phyloP scores from a whole-genome alignment of 2,329 filamentous ascomycete species.

The Dactylellina sp. region DNA sequence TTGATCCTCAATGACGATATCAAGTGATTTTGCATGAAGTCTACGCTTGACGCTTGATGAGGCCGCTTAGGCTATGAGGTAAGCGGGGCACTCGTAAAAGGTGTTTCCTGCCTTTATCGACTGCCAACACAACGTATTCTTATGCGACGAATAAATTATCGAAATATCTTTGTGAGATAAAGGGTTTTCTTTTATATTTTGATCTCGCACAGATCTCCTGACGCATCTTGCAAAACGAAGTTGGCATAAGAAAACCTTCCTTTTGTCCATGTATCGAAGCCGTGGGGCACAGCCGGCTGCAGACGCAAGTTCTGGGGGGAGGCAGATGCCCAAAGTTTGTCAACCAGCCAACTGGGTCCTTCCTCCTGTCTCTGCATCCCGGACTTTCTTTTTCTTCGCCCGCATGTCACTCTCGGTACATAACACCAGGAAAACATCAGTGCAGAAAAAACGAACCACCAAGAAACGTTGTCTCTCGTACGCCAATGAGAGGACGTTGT shows the following conservation, averaged over 20 bases:
- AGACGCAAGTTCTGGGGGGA: slow-evolving; percentile 23
- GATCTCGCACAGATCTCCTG: slow-evolving; percentile 24
- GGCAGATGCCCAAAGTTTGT: slow-evolving; percentile 24
- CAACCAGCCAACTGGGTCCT: slow-evolving; percentile 39
- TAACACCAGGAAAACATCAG: slow-evolving; percentile 39
- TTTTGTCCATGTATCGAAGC: slow-evolving; percentile 25
- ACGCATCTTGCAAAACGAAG: slow-evolving; percentile 2
- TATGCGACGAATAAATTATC: slow-evolving; percentile 3
- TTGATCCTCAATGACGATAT: slow-evolving; percentile 13
- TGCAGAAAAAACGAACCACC: slow-evolving; percentile 38
- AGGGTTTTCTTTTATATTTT: too few species aligned
- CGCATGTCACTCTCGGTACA: slow-evolving; percentile 52
- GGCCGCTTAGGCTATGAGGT: slow-evolving; percentile 35
- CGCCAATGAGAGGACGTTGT: slow-evolving; percentile 19
- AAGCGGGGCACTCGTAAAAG: slow-evolving; percentile 14
- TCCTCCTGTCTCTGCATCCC: slow-evolving; percentile 11
- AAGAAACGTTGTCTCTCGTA: slow-evolving; percentile 24
- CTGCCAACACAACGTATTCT: slow-evolving; percentile 1
- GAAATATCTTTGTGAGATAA: not conserved
- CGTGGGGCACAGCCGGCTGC: slow-evolving; percentile 17
- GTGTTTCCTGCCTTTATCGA: slow-evolving; percentile 9
- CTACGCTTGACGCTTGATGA: not conserved
- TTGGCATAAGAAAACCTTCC: slow-evolving; percentile 25
- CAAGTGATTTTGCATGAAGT: not conserved
- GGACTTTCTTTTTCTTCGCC: slow-evolving; percentile 34